These are phyloP conservation scores for Psilocybe subaeruginosa DNA, from an alignment of 768 basidiomycete species.

Conservation along the genomic window DNA sequence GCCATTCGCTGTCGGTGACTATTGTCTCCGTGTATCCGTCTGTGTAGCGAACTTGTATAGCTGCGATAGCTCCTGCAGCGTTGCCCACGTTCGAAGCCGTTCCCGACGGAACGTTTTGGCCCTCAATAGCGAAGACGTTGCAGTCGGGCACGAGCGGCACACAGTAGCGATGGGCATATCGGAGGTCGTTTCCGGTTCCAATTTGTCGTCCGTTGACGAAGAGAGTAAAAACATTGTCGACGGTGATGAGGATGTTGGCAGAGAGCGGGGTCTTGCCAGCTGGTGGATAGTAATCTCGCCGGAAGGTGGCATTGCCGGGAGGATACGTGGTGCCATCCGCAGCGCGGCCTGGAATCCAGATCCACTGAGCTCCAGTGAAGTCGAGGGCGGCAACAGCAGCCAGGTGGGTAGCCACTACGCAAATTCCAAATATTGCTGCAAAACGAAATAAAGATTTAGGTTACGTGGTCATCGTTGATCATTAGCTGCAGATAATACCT, in stretches of 20 bases:
- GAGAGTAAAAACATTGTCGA: slow-evolving; percentile 33
- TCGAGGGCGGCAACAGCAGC: background rate
- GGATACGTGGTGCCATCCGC: slow-evolving; percentile 18
- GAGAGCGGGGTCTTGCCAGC: slow-evolving; percentile 28
- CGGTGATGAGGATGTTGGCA: slow-evolving; percentile 32
- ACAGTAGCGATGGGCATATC: slow-evolving; percentile 28
- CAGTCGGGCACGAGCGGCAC: slow-evolving; percentile 26
- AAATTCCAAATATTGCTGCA: background rate
- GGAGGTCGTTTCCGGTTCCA: slow-evolving; percentile 23
- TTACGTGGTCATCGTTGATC: no score
- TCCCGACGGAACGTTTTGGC: slow-evolving; percentile 8
- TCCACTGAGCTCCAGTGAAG: slow-evolving; percentile 26
- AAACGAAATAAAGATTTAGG: no score
- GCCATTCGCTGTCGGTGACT: slow-evolving; percentile 34
- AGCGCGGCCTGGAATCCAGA: slow-evolving; percentile 30
- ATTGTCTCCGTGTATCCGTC: slow-evolving; percentile 33
- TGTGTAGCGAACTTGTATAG: slow-evolving; percentile 31
- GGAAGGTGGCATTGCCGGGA: slow-evolving; percentile 30
- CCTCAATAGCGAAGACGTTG: slow-evolving; percentile 37
- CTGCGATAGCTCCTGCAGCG: slow-evolving; percentile 32
- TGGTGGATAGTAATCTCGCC: slow-evolving; percentile 28
- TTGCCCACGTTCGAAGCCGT: slow-evolving; percentile 8
- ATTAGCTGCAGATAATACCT: no score
- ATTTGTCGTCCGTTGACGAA: slow-evolving; percentile 33
- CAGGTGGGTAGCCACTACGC: background rate